A percentile compares a stretch with the other conserved stretches of the same genome.
Evolutionary conservation across 495 filamentous ascomycete genomes (phyloP).

Genomic region (Neurospora sp.): DNA sequence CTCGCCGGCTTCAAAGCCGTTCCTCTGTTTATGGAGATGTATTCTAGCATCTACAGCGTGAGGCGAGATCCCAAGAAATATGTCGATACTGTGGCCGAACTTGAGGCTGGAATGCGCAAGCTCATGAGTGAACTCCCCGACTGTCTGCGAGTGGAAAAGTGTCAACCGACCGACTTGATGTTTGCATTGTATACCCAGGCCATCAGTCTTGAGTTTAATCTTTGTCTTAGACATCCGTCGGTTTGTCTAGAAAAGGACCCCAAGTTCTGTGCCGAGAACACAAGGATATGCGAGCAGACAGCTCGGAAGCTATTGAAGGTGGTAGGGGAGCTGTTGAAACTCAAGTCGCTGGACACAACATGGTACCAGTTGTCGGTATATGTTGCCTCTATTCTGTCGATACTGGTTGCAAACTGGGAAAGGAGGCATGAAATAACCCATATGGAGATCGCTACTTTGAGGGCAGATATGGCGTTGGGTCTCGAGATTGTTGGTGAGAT

Average conservation of each 20-base stretch:
- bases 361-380: slow-evolving; percentile 66
- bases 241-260: slow-evolving; percentile 51
- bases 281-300: slow-evolving; percentile 56
- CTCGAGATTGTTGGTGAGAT: slow-evolving; percentile 56
- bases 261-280: slow-evolving; percentile 53
- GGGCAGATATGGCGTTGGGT: slow-evolving; percentile 60
- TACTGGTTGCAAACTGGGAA: slow-evolving; percentile 59
- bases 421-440: slow-evolving; percentile 47
- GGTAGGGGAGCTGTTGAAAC: slow-evolving; percentile 46
- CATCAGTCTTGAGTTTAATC: slow-evolving; percentile 36
- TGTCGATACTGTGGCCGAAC: slow-evolving; percentile 45
- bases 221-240: slow-evolving; percentile 60
- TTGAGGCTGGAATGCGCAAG: slow-evolving; percentile 34
- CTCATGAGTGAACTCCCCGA: slow-evolving; percentile 49
- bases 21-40: slow-evolving; percentile 59
- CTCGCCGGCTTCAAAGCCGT: slow-evolving; percentile 50
- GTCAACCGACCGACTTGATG: slow-evolving; percentile 42
- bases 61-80: slow-evolving; percentile 49
- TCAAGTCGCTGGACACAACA: slow-evolving; percentile 67
- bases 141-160: slow-evolving; percentile 37
- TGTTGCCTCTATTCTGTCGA: slow-evolving; percentile 63
- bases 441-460: slow-evolving; percentile 44
- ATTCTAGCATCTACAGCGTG: slow-evolving; percentile 58
- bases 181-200: slow-evolving; percentile 40
- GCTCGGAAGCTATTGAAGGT: slow-evolving; percentile 52